phyloP scores from a whole-genome alignment of 768 basidiomycete genomes.

The Boletus tomentosulus region DNA sequence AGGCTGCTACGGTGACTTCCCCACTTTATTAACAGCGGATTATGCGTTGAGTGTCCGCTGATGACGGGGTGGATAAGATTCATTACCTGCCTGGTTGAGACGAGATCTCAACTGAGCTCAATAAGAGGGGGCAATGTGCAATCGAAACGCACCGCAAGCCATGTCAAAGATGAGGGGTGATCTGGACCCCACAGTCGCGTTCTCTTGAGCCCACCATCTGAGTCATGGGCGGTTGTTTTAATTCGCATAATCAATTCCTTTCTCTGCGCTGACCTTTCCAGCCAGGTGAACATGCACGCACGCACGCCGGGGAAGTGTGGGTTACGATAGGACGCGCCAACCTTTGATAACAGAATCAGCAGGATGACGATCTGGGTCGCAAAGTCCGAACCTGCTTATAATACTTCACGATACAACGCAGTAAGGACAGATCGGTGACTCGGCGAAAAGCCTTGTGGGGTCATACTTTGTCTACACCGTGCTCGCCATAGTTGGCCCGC shows the following conservation, averaged over 20 bases:
- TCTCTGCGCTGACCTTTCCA: conserved; percentile 39
- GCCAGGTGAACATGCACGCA: conserved; percentile 49
- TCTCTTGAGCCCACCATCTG: conserved; percentile 27
- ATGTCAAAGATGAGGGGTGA: conserved; percentile 26
- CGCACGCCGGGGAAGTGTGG: conserved; percentile 68
- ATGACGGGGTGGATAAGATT: conserved; percentile 6
- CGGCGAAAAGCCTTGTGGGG: not conserved
- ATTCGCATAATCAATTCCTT: not conserved
- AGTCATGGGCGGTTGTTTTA: conserved; percentile 11
- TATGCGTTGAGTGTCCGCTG: conserved; percentile 16
- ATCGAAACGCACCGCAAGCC: conserved; percentile 25
- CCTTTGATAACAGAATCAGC: conserved; percentile 26
- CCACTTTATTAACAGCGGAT: conserved; percentile 39
- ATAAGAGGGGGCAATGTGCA: not conserved
- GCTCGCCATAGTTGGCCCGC: conserved; percentile 47
- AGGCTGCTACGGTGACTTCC: conserved; percentile 55
- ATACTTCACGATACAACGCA: conserved; percentile 14
- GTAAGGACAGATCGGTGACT: conserved; percentile 1
- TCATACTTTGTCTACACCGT: conserved; percentile 58
- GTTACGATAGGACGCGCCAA: conserved; percentile 66
- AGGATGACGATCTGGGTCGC: too few relatives aligned
- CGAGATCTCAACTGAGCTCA: not conserved
- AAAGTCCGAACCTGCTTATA: conserved; percentile 24
- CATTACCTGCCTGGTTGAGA: conserved; percentile 21
- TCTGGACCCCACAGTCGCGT: conserved; percentile 5